Conservation (phyloP, 345 rosid genomes). For the Kernera saxatilis region DNA sequence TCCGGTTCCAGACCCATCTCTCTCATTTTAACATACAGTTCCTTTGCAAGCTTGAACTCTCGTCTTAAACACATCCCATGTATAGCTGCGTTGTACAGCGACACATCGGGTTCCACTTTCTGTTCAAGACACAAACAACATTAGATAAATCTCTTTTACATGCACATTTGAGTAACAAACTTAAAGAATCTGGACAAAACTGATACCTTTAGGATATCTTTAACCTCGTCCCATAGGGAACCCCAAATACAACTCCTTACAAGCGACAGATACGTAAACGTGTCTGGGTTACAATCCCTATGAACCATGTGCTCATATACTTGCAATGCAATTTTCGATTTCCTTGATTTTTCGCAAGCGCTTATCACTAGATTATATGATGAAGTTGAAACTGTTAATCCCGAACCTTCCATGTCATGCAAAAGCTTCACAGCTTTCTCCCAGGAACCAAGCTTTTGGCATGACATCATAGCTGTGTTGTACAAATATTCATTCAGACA, state of each 20-base stretch:
- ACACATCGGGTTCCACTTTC: constrained; percentile 54
- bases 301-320: constrained; percentile 69
- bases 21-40: constrained; percentile 53
- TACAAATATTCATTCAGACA: constrained; percentile 47
- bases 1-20: constrained; percentile 54
- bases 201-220: constrained; percentile 54
- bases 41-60: constrained; percentile 54
- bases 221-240: constrained; percentile 66
- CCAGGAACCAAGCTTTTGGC: constrained; percentile 75
- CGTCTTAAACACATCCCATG: constrained; percentile 74
- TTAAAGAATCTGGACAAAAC: constrained; percentile 18
- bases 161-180: background rate
- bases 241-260: constrained; percentile 77
- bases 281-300: constrained; percentile 46
- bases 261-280: constrained; percentile 61
- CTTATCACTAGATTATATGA: constrained; percentile 64
- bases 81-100: constrained; percentile 58
- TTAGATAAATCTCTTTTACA: background rate
- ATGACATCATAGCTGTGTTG: constrained; percentile 58
- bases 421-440: constrained; percentile 70
- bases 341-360: constrained; percentile 66
- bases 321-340: constrained; percentile 62
- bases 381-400: constrained; percentile 40
- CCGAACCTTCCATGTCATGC: constrained; percentile 67
- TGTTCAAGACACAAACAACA: constrained; percentile 14